Percentiles rank a stretch among this genome's conserved stretches.
These are phyloP conservation scores for Aspergillus glaucus DNA, from an alignment of 2,329 filamentous ascomycete species.

Conservation along the genomic window DNA sequence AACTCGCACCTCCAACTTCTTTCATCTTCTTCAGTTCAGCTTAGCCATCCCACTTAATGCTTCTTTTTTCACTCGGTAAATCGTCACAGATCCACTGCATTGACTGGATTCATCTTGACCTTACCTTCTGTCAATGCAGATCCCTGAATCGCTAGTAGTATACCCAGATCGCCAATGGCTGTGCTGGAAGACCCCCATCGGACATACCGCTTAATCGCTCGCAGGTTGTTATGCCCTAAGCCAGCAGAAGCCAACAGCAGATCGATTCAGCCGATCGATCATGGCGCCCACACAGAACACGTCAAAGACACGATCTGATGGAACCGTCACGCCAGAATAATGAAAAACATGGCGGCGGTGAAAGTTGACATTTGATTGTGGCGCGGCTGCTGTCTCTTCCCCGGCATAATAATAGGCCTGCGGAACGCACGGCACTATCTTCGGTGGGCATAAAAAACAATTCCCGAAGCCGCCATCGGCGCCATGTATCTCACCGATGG, in stretches of 20 bases:
- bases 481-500: background rate
- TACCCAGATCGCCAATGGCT: background rate
- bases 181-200: background rate
- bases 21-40: background rate
- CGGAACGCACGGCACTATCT: too few species aligned
- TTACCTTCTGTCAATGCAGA: background rate
- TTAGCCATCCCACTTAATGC: background rate
- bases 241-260: background rate
- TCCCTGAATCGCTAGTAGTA: background rate
- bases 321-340: background rate
- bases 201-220: background rate
- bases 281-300: background rate
- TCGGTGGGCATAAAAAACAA: too few species aligned
- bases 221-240: background rate
- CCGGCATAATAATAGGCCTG: too few species aligned
- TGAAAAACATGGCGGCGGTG: background rate
- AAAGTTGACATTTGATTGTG: background rate
- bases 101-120: background rate
- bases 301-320: background rate
- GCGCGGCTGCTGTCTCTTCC: background rate
- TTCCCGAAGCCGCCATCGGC: too few species aligned
- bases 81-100: background rate
- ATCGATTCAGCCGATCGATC: background rate
- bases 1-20: background rate
- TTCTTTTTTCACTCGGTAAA: background rate